Evolutionary conservation across 75 land plant species (phyloP), one percentile per base, ranked within the genome.

Genomic region (Sequoiadendron giganteum): DNA sequence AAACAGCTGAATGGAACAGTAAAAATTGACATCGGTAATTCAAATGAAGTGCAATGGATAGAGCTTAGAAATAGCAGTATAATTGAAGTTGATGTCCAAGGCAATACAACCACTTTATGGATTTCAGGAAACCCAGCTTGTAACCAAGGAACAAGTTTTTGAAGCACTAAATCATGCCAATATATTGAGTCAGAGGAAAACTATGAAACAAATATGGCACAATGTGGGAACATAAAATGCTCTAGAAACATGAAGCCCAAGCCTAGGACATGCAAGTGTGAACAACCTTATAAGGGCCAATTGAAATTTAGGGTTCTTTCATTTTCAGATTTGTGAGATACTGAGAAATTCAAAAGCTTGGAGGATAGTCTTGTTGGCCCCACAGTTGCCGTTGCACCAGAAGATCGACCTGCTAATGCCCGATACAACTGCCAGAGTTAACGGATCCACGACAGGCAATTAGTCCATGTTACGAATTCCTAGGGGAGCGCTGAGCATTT

Each of bases 121-220:
- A 89, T 95, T 32, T n/a, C 79, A 47, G 94, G 91, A 34, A 94
- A 94, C 58, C 95, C 95, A 10, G 87, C 90, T 10, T 94, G 95
- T 84, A 18, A 52, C 6, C 11, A 36, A 11, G 21, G 83, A 82
- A 78, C 87, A 21, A 65, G n/a, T 10, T 28, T 65, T 18, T 85
- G 90, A 55, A 90, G 83, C 73, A 85, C 81, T 3, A 52, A 49
- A 38, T 93, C 89, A 76, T 95, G 96, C 86, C 90, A 88, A 76
- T 86, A 90, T 58, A n/a, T 9, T 21, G 76, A 10, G 8, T 4
- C 3, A 48, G 16, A 70, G 65, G 78, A 42, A 25, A 56, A 90
- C 18, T 93, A 95, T 88, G 92, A 93, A 10, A 95, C 96, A 3
- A 94, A 91, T 84, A 58, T 91, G 28, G 89, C 92, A 28, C 89